Base-by-base conservation (phyloP, 441 rosid genomes). In the Geranium incanum region DNA sequence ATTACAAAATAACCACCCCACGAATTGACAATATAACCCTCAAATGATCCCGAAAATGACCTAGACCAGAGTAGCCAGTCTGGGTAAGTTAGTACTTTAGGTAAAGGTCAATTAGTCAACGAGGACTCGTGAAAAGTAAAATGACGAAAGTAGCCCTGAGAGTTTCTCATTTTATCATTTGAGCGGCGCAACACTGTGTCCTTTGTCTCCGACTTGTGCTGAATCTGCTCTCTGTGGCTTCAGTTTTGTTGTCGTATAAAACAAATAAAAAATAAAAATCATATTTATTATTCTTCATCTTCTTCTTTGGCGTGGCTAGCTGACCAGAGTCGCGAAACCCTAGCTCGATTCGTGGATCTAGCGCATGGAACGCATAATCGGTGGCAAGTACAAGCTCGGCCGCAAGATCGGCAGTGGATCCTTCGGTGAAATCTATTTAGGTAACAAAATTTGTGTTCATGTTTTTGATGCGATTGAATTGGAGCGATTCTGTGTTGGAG, bases 391-490 rank as follows among this genome's bases (percentile, higher is more conserved):
- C 81, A 91, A 89, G 89, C 94, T 93, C 74, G 98, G 91, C 68
- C 92, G 97, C 52, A 88, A 88, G 86, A 91, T 93, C 92, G 98
- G 98, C 76, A 84, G 95, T 74, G 97, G 98, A 80, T 93, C 98
- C 41, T 93, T 88, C 77, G 98, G 98, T 23, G 97, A 93, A 83
- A 94, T 94, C 65, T 90, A 75, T 78, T 88, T 90, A 13, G 98
- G 98, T 94, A 15, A 15, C 82, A 81, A 63, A 1, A 5, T 4
- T 1, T 9, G 9, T 4, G 16, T 4, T 65, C 68, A 3, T 28
- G 6, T 72, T 13, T 5, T 36, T 1, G 68, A 0, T 39, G 18
- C 5, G 65, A 65, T 66, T 48, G 66, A 37, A 48, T 67, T 36
- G 62, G 12, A 41, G 60, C 71, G 50, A 33, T 23, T 15, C 4